Evolutionary conservation across 2,329 filamentous ascomycete genomes (phyloP).

Genomic region (Cladosporium halotolerans): DNA sequence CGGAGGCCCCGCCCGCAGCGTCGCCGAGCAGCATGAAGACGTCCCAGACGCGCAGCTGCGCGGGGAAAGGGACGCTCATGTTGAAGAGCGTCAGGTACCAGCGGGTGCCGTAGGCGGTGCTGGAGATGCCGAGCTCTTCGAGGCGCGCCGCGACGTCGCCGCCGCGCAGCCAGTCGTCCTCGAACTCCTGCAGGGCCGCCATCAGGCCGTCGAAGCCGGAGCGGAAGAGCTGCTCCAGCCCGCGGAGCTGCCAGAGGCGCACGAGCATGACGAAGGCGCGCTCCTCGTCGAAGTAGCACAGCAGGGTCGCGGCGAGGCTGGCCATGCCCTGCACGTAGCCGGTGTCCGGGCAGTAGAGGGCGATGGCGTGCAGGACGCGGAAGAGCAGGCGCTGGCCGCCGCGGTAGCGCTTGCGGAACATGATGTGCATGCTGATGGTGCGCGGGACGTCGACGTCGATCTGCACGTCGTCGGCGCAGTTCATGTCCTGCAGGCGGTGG

Average conservation of each 20-base stretch:
- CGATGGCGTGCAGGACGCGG: constrained; percentile 83
- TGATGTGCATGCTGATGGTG: constrained; percentile 91
- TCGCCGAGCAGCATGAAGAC: constrained; percentile 93
- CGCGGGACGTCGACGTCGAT: constrained; percentile 95
- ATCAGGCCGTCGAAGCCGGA: constrained; percentile 82
- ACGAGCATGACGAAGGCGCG: constrained; percentile 92
- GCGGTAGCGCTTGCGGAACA: constrained; percentile 88
- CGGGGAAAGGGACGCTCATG: constrained; percentile 87
- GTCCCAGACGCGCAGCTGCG: constrained; percentile 94
- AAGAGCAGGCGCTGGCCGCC: constrained; percentile 90
- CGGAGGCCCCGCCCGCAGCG: constrained; percentile 25
- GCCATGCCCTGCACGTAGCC: constrained; percentile 99
- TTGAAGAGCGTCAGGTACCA: constrained; percentile 99
- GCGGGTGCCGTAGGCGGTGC: constrained; percentile 88
- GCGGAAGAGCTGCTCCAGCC: constrained; percentile 76
- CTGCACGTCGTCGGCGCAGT: constrained; percentile 86
- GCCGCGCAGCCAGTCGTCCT: constrained; percentile 70
- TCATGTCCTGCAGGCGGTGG: constrained; percentile 63
- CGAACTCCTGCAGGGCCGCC: constrained; percentile 77
- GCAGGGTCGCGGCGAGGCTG: constrained; percentile 78
- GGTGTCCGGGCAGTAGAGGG: constrained; percentile 81
- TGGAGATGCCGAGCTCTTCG: constrained; percentile 69
- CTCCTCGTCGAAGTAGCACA: constrained; percentile 97
- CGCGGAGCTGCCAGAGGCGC: constrained; percentile 84
- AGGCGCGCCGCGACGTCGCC: constrained; percentile 76